Evolutionary conservation across 768 basidiomycete species (phyloP).

Genomic region (Suillus tomentosus): DNA sequence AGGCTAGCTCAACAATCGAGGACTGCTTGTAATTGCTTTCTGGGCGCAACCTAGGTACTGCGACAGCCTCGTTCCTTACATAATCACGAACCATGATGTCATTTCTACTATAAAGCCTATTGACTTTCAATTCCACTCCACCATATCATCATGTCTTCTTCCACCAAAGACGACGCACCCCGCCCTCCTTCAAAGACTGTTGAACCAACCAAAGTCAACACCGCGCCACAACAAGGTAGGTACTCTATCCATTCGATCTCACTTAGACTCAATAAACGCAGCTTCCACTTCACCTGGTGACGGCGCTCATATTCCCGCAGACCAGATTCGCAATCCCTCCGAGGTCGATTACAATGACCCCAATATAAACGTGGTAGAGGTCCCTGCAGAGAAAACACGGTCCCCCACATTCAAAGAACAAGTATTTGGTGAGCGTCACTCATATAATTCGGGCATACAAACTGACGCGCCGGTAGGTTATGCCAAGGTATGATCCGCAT

Average conservation of each 20-base stretch:
- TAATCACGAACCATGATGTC: conserved; percentile 6
- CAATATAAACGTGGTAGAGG: conserved; percentile 27
- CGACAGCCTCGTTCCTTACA: not conserved
- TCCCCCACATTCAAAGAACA: conserved; percentile 57
- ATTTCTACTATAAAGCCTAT: not conserved
- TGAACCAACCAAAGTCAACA: conserved; percentile 29
- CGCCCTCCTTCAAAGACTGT: conserved; percentile 28
- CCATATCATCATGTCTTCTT: conserved; percentile 3
- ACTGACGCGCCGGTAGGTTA: conserved; percentile 27
- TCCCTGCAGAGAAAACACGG: conserved; percentile 23
- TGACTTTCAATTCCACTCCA: not conserved
- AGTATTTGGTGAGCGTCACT: conserved; percentile 48
- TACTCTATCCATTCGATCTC: conserved; percentile 19
- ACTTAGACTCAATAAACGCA: conserved; percentile 15
- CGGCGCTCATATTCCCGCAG: conserved; percentile 33
- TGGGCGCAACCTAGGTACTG: no score
- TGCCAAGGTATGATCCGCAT: conserved; percentile 25
- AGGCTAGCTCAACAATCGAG: no score
- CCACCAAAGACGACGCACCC: not conserved
- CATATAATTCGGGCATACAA: not conserved
- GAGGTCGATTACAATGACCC: conserved; percentile 30
- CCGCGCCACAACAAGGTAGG: conserved; percentile 39
- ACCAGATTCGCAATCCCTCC: conserved; percentile 29
- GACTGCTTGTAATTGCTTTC: not conserved
- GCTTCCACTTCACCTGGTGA: conserved; percentile 40